These are phyloP conservation scores for Ophiostoma montium DNA, from an alignment of 2,329 filamentous ascomycete genomes.

Conservation along the genomic window DNA sequence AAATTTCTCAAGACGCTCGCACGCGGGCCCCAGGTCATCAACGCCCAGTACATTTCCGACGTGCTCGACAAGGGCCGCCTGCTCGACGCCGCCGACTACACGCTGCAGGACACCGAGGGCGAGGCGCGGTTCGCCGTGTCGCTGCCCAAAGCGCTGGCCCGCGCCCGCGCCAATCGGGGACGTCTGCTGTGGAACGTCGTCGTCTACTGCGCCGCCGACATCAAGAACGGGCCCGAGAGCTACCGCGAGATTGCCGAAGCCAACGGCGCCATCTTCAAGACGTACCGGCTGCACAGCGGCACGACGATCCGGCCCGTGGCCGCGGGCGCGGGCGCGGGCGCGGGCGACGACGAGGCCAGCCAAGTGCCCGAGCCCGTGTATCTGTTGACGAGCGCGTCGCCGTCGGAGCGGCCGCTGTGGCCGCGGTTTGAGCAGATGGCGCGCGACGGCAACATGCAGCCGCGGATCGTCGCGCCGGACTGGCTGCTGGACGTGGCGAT, in stretches of 20 bases:
- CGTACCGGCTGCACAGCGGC: conserved; percentile 62
- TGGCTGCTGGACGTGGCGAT: conserved; percentile 87
- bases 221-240: conserved; percentile 69
- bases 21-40: conserved; percentile 62
- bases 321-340: conserved; percentile 16
- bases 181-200: conserved; percentile 61
- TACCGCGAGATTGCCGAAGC: conserved; percentile 76
- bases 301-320: conserved; percentile 44
- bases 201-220: conserved; percentile 71
- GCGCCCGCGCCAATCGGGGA: conserved; percentile 64
- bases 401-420: conserved; percentile 64
- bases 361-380: conserved; percentile 60
- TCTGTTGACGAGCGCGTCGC: conserved; percentile 55
- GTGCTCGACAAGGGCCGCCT: conserved; percentile 56
- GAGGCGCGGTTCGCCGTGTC: conserved; percentile 60
- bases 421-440: conserved; percentile 68
- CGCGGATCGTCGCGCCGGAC: conserved; percentile 69
- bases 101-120: conserved; percentile 55
- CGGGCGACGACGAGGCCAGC: conserved; percentile 45
- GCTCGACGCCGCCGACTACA: conserved; percentile 49
- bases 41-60: conserved; percentile 62
- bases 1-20: conserved; percentile 89
- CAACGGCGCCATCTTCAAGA: conserved; percentile 72
- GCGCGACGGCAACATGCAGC: conserved; percentile 60
- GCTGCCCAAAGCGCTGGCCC: conserved; percentile 50